Percentiles rank a stretch among this genome's conserved stretches.
Conservation (phyloP, 139 green algal species). For the Asterochloris erici region DNA sequence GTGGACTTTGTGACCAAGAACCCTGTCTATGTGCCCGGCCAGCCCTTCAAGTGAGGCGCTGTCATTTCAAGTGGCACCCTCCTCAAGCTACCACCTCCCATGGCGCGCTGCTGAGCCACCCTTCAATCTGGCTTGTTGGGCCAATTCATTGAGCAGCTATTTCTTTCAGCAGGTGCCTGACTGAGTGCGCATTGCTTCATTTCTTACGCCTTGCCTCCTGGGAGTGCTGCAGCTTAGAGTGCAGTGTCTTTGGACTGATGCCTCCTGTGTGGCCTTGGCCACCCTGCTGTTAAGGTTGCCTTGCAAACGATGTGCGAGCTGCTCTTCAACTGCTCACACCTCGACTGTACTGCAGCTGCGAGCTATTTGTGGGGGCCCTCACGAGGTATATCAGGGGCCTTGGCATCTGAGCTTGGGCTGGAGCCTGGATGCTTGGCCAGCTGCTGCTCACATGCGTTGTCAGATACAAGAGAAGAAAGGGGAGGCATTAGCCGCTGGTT, state of each 20-base stretch:
- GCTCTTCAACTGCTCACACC: neutral
- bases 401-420: neutral
- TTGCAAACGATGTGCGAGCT: neutral
- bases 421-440: no score
- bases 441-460: no score
- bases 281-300: no score
- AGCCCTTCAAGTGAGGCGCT: conserved; percentile 66
- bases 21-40: conserved; percentile 67
- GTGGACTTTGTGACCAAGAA: conserved; percentile 85
- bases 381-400: conserved; percentile 15
- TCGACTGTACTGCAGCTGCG: neutral
- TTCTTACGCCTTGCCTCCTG: neutral
- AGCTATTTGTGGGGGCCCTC: neutral
- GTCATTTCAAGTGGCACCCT: neutral
- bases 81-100: no score
- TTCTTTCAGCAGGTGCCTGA: no score
- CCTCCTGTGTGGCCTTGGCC: no score
- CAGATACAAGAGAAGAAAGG: no score
- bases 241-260: no score
- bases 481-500: no score
- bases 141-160: neutral
- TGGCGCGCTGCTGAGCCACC: no score
- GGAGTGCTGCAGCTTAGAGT: neutral
- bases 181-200: neutral
- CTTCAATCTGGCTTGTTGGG: no score